Evolutionary conservation across 495 filamentous ascomycete species (phyloP).

Genomic region (Penicillium lagena): DNA sequence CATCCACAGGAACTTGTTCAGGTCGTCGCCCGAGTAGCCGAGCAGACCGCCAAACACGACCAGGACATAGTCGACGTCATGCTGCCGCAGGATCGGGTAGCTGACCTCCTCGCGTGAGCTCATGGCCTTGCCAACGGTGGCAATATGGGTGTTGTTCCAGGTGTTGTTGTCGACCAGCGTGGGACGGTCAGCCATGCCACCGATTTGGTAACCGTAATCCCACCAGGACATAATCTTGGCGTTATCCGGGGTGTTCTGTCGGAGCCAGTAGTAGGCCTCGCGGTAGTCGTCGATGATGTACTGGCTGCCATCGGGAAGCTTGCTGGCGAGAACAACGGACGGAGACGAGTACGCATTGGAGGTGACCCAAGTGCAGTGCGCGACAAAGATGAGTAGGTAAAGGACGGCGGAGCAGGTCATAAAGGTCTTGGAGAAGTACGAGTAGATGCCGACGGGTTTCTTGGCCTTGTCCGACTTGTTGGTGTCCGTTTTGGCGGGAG

Average conservation of each 20-base stretch:
- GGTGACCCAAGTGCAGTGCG: conserved; percentile 99
- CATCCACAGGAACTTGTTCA: conserved; percentile 99
- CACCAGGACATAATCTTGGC: conserved; percentile 99
- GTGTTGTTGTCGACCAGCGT: conserved; percentile 99
- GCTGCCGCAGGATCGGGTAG: conserved; percentile 96
- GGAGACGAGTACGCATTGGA: conserved; percentile 98
- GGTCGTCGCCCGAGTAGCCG: conserved; percentile 98
- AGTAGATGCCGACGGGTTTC: conserved; percentile 65
- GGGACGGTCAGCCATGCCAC: conserved; percentile 97
- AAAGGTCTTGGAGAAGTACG: conserved; percentile 66
- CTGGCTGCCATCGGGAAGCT: conserved; percentile 88
- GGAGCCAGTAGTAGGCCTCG: conserved; percentile 99
- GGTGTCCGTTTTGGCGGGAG: conserved; percentile 37
- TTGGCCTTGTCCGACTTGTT: conserved; percentile 35
- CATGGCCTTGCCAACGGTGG: conserved; percentile 99
- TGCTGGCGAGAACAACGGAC: conserved; percentile 91
- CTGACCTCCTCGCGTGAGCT: conserved; percentile 94
- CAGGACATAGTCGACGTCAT: conserved; percentile 97
- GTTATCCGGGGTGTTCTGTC: conserved; percentile 89
- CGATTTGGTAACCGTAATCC: conserved; percentile 99
- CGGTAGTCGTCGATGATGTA: conserved; percentile 99
- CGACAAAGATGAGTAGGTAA: conserved; percentile 89
- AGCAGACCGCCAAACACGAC: conserved; percentile 95
- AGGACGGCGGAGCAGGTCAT: conserved; percentile 63
- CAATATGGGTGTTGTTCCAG: conserved; percentile 99